Evolutionary conservation across 1,284 basidiomycete species (phyloP).

Genomic region (Leccinum subrobustum): DNA sequence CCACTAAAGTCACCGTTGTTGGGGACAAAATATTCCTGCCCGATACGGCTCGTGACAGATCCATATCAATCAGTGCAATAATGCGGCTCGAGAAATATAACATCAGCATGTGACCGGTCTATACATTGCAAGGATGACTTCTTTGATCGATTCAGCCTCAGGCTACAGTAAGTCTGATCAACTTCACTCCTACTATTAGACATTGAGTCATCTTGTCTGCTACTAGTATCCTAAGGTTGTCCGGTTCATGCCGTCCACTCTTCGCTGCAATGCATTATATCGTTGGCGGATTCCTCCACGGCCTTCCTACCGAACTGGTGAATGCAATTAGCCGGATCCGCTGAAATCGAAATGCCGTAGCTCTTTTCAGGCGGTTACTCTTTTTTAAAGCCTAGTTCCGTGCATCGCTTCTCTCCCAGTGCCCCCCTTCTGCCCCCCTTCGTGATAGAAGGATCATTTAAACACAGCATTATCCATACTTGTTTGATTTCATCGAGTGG

Average conservation of each 20-base stretch:
- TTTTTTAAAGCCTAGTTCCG: not conserved
- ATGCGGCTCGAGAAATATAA: not conserved
- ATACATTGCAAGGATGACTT: not conserved
- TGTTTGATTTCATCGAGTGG: not conserved
- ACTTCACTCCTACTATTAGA: not conserved
- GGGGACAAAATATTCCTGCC: conserved; percentile 19
- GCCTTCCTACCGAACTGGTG: not conserved
- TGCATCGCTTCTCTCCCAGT: not conserved
- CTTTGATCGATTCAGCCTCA: not conserved
- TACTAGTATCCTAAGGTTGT: not conserved
- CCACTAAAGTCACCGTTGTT: conserved; percentile 32
- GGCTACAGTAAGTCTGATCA: not conserved
- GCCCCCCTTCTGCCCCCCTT: not conserved
- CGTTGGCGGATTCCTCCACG: not conserved
- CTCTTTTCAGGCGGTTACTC: not conserved
- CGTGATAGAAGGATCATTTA: not conserved
- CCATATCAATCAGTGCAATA: conserved; percentile 22
- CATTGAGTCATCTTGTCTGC: not conserved
- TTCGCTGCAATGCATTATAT: not conserved
- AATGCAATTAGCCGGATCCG: no score
- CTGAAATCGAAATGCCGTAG: not conserved
- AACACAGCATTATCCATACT: not conserved
- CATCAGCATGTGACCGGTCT: not conserved
- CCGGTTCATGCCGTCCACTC: not conserved
- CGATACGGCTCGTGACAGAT: conserved; percentile 29